Evolutionary conservation across 768 basidiomycete genomes (phyloP).

Genomic region (Lactarius tabidus): DNA sequence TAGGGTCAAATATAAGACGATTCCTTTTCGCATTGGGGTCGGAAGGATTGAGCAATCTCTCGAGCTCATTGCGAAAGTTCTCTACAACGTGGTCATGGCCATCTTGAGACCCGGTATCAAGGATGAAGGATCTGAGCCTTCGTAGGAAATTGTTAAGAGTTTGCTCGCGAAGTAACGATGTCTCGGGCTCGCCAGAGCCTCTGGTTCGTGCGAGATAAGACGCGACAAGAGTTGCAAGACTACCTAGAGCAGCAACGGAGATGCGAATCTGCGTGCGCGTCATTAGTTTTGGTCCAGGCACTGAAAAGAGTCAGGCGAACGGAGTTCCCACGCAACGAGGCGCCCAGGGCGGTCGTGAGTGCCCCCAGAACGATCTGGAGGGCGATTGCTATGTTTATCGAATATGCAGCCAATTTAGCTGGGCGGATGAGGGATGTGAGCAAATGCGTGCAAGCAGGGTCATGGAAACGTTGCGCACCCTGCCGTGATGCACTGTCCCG

Average conservation of each 20-base stretch:
- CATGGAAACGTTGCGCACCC: neutral
- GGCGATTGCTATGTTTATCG: slow-evolving; percentile 29
- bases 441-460: neutral
- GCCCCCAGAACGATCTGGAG: slow-evolving; percentile 28
- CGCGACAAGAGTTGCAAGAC: slow-evolving; percentile 58
- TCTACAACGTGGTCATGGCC: slow-evolving; percentile 38
- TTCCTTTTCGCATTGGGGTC: neutral
- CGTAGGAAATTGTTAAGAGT: slow-evolving; percentile 65
- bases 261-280: slow-evolving; percentile 32
- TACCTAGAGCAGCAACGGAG: slow-evolving; percentile 43
- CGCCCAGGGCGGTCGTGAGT: slow-evolving; percentile 27
- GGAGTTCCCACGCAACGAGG: slow-evolving; percentile 16
- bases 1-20: neutral
- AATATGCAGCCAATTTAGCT: slow-evolving; percentile 3
- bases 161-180: slow-evolving; percentile 50
- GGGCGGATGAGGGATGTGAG: too few relatives aligned
- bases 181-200: slow-evolving; percentile 65
- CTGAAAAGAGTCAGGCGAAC: neutral
- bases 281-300: neutral
- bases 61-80: slow-evolving; percentile 39
- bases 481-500: neutral
- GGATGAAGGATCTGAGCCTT: slow-evolving; percentile 49
- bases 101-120: slow-evolving; percentile 46
- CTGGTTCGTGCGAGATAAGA: slow-evolving; percentile 68
- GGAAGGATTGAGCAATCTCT: slow-evolving; percentile 36